phyloP scores from a whole-genome alignment of 352 stramenopile genomes.

The Blastocystis sp. region DNA sequence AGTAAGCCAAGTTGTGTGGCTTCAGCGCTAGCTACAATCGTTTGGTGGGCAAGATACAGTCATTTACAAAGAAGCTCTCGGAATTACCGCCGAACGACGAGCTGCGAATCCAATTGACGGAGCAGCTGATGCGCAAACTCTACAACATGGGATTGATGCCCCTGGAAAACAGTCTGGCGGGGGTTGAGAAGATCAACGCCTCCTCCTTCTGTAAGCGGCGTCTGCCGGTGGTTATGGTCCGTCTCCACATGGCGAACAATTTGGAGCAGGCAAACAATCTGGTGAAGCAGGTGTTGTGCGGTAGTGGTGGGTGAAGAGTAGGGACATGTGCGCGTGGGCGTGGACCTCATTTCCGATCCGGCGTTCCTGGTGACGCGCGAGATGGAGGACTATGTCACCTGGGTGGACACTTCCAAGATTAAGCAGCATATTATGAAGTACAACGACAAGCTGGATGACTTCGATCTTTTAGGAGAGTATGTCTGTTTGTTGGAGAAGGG shows the following conservation, averaged over 20 bases:
- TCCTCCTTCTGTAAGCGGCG: slow-evolving; percentile 85
- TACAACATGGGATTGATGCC: slow-evolving; percentile 94
- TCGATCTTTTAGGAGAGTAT: slow-evolving; percentile 93
- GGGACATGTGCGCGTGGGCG: slow-evolving; percentile 90
- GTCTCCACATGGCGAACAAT: slow-evolving; percentile 96
- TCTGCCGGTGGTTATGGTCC: slow-evolving; percentile 95
- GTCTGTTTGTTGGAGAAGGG: background rate
- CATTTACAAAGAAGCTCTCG: slow-evolving; percentile 89
- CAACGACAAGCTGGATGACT: slow-evolving; percentile 99
- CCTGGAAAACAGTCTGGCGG: slow-evolving; percentile 90
- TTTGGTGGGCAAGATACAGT: slow-evolving; percentile 90
- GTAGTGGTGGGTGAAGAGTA: slow-evolving; percentile 19
- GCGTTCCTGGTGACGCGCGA: slow-evolving; percentile 92
- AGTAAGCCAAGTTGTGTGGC: slow-evolving; percentile 71
- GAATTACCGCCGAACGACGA: slow-evolving; percentile 88
- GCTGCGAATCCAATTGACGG: slow-evolving; percentile 92
- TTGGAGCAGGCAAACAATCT: slow-evolving; percentile 94
- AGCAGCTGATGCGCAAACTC: slow-evolving; percentile 93
- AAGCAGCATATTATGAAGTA: slow-evolving; percentile 95
- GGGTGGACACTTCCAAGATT: slow-evolving; percentile 95
- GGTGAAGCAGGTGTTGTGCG: slow-evolving; percentile 82
- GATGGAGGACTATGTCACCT: slow-evolving; percentile 99
- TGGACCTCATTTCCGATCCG: slow-evolving; percentile 88
- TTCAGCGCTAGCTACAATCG: slow-evolving; percentile 83
- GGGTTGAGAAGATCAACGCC: slow-evolving; percentile 92